Conservation (phyloP, 2,329 filamentous ascomycete species). For the Colletotrichum sansevieriae region DNA sequence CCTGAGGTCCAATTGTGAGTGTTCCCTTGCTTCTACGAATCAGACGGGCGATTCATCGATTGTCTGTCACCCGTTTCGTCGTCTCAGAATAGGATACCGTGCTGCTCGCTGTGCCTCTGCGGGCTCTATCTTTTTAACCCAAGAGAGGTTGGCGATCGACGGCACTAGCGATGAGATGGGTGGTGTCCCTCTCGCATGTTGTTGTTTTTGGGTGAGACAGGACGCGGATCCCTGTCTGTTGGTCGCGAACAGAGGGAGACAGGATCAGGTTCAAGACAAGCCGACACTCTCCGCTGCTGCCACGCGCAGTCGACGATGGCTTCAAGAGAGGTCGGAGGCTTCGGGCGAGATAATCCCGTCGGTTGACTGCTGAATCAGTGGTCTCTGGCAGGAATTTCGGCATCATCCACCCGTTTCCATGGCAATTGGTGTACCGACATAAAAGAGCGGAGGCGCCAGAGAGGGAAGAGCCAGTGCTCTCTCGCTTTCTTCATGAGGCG, state of each 20-base stretch:
- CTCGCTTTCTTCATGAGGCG: too few relatives aligned
- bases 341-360: background rate
- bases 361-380: slow-evolving; percentile 2
- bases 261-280: slow-evolving; percentile 9
- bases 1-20: slow-evolving; percentile 13
- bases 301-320: slow-evolving; percentile 28
- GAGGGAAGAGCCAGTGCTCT: slow-evolving; percentile 20
- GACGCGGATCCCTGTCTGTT: slow-evolving; percentile 33
- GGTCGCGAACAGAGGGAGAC: slow-evolving; percentile 24
- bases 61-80: slow-evolving; percentile 23
- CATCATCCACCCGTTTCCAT: slow-evolving; percentile 33
- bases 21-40: slow-evolving; percentile 35
- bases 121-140: slow-evolving; percentile 2
- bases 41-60: slow-evolving; percentile 29
- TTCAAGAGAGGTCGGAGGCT: slow-evolving; percentile 17
- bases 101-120: background rate
- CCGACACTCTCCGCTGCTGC: background rate
- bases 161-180: slow-evolving; percentile 34
- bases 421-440: slow-evolving; percentile 24
- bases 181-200: slow-evolving; percentile 20
- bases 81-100: slow-evolving; percentile 11
- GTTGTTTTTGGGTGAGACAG: slow-evolving; percentile 34
- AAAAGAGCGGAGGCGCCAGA: slow-evolving; percentile 28
- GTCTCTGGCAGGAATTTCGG: background rate
- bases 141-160: slow-evolving; percentile 35